Evolutionary conservation across 2,329 filamentous ascomycete genomes (phyloP).

Genomic region (Pseudohalonectria lignicola): DNA sequence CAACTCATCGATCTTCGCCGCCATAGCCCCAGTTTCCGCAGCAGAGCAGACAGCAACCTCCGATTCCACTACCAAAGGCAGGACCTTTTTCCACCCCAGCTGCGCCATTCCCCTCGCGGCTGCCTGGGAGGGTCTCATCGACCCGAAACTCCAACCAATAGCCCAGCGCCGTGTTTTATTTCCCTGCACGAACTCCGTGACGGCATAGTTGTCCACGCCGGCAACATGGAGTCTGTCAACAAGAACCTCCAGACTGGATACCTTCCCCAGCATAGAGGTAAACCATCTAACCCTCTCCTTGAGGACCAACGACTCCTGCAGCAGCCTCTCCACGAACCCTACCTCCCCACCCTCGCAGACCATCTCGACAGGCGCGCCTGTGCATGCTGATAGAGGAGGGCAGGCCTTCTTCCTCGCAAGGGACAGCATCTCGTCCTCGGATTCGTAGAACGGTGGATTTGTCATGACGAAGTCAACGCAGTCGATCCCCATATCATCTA

Average conservation of each 20-base stretch:
- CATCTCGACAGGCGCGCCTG: slow-evolving; percentile 77
- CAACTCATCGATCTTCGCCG: slow-evolving; percentile 26
- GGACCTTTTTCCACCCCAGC: slow-evolving; percentile 25
- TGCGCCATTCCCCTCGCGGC: slow-evolving; percentile 32
- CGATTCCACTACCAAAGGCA: slow-evolving; percentile 30
- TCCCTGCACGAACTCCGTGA: slow-evolving; percentile 70
- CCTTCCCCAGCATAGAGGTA: slow-evolving; percentile 80
- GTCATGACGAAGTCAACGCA: slow-evolving; percentile 76
- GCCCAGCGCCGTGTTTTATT: slow-evolving; percentile 76
- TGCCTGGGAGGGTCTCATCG: slow-evolving; percentile 46
- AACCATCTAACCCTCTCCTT: slow-evolving; percentile 68
- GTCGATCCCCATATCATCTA: slow-evolving; percentile 38
- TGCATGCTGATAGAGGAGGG: slow-evolving; percentile 61
- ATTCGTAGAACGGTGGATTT: slow-evolving; percentile 92
- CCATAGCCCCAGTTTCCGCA: slow-evolving; percentile 25
- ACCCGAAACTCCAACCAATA: slow-evolving; percentile 74
- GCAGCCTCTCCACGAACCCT: slow-evolving; percentile 78
- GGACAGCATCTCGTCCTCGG: slow-evolving; percentile 52
- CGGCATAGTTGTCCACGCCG: slow-evolving; percentile 65
- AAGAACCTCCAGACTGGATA: slow-evolving; percentile 52
- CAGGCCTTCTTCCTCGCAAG: slow-evolving; percentile 56
- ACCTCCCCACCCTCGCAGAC: slow-evolving; percentile 65
- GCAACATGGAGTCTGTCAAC: slow-evolving; percentile 46
- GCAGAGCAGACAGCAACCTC: slow-evolving; percentile 33
- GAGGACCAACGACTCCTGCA: slow-evolving; percentile 15